Evolutionary conservation across 371 early-diverging fungal genomes (phyloP), one percentile per base, ranked within the genome.

Genomic region (Cokeromyces recurvatus): DNA sequence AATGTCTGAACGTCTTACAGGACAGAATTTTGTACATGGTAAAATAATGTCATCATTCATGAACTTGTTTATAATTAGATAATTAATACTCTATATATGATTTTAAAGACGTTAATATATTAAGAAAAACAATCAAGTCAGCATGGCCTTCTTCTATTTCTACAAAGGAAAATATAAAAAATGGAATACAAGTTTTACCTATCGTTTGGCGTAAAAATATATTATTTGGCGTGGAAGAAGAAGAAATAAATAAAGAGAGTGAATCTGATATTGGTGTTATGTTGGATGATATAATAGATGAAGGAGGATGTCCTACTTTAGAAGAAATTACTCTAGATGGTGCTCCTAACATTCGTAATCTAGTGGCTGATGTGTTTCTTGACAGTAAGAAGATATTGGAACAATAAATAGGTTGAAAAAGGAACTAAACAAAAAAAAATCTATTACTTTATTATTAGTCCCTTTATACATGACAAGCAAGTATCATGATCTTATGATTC

Each of bases 191-290:
- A 57, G 81, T 92, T 1, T 62, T 92, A 9, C 93, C 93, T 10
- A 81, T 92, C 15, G 74, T 87, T 42, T 92, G 93, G 93, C 72
- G 91, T 34, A 82, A 86, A 10, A 78, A 85, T 48, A 84, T 91
- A 16, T 63, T 74, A 10, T 89, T 92, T 68, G 90, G 86, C 5
- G 75, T 77, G 65, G 80, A 78, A 0, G 57, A 53, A 23, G 57
- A 52, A 15, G 65, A 67, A 11, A 11, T 8, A 5, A 11, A 4
- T 27, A 68, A 71, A 20, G 74, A 71, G 3, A 19, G 55, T 11
- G 79, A 81, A 49, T 59, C 74, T 19, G 83, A 82, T 52, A 51
- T 81, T 32, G 77, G 80, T 15, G 31, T 20, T n/a, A 57, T 64
- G n/a, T 65, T 68, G 0, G 74, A 71, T 29, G 60, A 55, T 16